Conservation (phyloP, 2,329 filamentous ascomycete species). For the Teratosphaeria nubilosa region DNA sequence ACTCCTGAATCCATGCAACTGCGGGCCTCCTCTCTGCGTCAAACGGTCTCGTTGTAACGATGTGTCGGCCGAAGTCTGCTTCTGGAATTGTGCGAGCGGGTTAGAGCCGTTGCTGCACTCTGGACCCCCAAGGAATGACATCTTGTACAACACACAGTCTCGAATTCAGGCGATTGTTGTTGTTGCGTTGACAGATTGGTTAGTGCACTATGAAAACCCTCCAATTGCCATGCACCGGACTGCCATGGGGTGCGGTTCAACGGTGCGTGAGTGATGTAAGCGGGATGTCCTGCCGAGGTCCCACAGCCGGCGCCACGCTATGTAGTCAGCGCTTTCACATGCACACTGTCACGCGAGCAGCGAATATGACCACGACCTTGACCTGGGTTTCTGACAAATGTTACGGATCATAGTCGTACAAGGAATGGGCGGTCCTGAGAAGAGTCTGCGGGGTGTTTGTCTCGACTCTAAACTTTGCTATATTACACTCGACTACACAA, state of each 20-base stretch:
- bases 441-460: neutral
- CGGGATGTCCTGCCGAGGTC: constrained; percentile 1
- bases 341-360: neutral
- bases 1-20: constrained; percentile 23
- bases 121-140: constrained; percentile 93
- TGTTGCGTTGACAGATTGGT: neutral
- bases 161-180: neutral
- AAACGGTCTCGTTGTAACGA: constrained; percentile 85
- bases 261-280: constrained; percentile 2
- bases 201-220: neutral
- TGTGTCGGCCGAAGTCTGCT: constrained; percentile 94
- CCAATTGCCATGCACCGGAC: neutral
- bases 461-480: neutral
- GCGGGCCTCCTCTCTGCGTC: constrained; percentile 14
- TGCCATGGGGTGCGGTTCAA: neutral
- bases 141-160: constrained; percentile 31
- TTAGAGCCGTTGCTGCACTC: constrained; percentile 96
- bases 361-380: neutral
- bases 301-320: too few relatives aligned
- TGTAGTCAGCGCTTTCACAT: neutral
- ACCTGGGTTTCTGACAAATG: too few relatives aligned
- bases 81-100: constrained; percentile 92
- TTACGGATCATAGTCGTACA: neutral
- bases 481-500: constrained; percentile 1
- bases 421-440: neutral